Base-by-base conservation (phyloP, 2,329 filamentous ascomycete species). In the Ophiostoma novo-ulmi region DNA sequence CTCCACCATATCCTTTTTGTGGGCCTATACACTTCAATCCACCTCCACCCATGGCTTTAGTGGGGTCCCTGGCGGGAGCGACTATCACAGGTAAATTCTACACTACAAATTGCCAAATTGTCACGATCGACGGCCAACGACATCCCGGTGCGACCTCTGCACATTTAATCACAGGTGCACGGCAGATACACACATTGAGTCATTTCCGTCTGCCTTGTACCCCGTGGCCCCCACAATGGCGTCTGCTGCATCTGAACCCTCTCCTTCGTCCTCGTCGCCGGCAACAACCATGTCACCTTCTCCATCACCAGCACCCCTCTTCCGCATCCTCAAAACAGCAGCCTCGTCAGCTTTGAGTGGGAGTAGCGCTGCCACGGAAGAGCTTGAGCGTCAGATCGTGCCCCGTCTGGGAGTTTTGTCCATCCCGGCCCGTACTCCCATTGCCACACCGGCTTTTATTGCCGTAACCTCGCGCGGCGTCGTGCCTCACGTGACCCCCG, bases 401-500 rank as follows among this genome's bases (percentile, higher is more conserved):
- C 63, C 63, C 48, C 87, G 93, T 69, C 80, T 94, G 10, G 93
- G 91, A 4, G 84, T 82, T 69, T 80, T 98, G 35, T 80, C 83
- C 5, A 78, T 95, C 6, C 83, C 79, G 75, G 88, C 80, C 61
- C 85, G 91, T 72, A 86, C 84, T 73, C 80, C 85, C n/a, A 84
- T 97, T 74, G 82, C 91, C 26, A 99, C 95, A 39, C 95, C 95
- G 63, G 90, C 91, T 77, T 97, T 91, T 79, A 82, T 97, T 71
- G 89, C 88, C 68, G 84, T 91, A 74, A 91, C 91, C 3, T 97
- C 95, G 44, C 87, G 95, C 76, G 95, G 95, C 31, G 87, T 87
- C 1, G 83, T 98, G 48, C 93, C 95, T 69, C 95, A 99, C 81
- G 81, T 99, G 74, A 91, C 94, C 3, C 94, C 93, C 55, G 95